Conservation (phyloP, 2,329 filamentous ascomycete species). For the Ascosphaera apis region DNA sequence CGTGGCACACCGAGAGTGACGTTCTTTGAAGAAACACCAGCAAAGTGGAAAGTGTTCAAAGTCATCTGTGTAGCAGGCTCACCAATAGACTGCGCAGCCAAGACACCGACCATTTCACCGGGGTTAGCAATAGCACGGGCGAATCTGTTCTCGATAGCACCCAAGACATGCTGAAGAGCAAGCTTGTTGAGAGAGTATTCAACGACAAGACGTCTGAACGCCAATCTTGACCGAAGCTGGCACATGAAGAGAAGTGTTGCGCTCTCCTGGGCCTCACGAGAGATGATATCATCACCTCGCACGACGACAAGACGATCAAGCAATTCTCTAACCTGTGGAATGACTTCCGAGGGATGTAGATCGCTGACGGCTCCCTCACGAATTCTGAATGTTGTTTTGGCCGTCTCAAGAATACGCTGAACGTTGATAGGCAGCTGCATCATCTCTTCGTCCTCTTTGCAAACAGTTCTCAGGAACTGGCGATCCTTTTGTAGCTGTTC, state of each 20-base stretch:
- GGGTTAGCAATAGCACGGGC: slow-evolving; percentile 65
- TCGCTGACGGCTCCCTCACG: slow-evolving; percentile 71
- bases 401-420: slow-evolving; percentile 69
- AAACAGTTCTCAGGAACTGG: slow-evolving; percentile 46
- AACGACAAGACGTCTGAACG: slow-evolving; percentile 79
- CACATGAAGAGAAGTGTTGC: slow-evolving; percentile 85
- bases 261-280: slow-evolving; percentile 64
- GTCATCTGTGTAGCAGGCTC: slow-evolving; percentile 99
- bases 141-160: slow-evolving; percentile 77
- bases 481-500: slow-evolving; percentile 57
- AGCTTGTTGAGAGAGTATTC: slow-evolving; percentile 71
- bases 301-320: slow-evolving; percentile 64
- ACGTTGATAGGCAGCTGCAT: slow-evolving; percentile 90
- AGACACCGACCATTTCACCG: slow-evolving; percentile 95
- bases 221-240: slow-evolving; percentile 64
- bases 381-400: slow-evolving; percentile 76
- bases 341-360: slow-evolving; percentile 66
- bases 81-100: slow-evolving; percentile 95
- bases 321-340: slow-evolving; percentile 53
- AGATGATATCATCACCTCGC: slow-evolving; percentile 61
- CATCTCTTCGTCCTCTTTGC: slow-evolving; percentile 55
- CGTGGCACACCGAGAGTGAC: slow-evolving; percentile 96
- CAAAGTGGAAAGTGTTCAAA: slow-evolving; percentile 98
- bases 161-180: slow-evolving; percentile 77
- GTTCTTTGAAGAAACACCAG: slow-evolving; percentile 99